Evolutionary conservation across 345 rosid genomes (phyloP).

Genomic region (Ceriops decandra): DNA sequence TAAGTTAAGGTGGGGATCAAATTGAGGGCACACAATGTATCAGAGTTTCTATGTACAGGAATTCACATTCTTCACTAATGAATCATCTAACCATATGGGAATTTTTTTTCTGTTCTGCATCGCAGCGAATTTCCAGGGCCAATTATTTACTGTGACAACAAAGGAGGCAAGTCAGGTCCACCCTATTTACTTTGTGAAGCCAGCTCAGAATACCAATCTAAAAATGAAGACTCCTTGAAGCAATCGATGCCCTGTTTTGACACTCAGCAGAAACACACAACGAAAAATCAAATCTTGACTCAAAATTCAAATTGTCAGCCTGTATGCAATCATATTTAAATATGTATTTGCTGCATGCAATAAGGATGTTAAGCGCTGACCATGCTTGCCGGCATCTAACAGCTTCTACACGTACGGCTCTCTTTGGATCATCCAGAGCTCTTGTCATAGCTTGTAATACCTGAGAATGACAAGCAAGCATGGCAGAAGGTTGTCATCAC

Average conservation of each 20-base stretch:
- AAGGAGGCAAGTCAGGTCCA: background rate
- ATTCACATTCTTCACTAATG: too few relatives aligned
- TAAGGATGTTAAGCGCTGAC: conserved; percentile 32
- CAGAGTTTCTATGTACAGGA: too few relatives aligned
- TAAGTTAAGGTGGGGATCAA: too few relatives aligned
- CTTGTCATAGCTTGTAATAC: conserved; percentile 53
- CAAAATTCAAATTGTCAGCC: background rate
- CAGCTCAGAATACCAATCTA: conserved; percentile 1
- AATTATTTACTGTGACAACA: conserved; percentile 2
- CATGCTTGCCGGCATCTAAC: conserved; percentile 77
- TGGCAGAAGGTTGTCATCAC: background rate
- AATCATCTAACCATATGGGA: too few relatives aligned
- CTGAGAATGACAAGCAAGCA: conserved; percentile 26
- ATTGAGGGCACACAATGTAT: too few relatives aligned
- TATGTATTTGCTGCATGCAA: background rate
- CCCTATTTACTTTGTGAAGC: background rate
- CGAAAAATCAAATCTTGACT: background rate
- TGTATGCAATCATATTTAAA: background rate
- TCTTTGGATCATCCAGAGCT: conserved; percentile 80
- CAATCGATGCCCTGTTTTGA: conserved; percentile 41
- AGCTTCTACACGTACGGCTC: conserved; percentile 80
- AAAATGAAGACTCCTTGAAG: conserved; percentile 32
- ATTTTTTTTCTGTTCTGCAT: too few relatives aligned
- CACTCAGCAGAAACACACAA: conserved; percentile 2
- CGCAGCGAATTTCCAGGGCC: too few relatives aligned